Base-by-base conservation (phyloP, 2,329 filamentous ascomycete species). In the Samsoniella hepiali region DNA sequence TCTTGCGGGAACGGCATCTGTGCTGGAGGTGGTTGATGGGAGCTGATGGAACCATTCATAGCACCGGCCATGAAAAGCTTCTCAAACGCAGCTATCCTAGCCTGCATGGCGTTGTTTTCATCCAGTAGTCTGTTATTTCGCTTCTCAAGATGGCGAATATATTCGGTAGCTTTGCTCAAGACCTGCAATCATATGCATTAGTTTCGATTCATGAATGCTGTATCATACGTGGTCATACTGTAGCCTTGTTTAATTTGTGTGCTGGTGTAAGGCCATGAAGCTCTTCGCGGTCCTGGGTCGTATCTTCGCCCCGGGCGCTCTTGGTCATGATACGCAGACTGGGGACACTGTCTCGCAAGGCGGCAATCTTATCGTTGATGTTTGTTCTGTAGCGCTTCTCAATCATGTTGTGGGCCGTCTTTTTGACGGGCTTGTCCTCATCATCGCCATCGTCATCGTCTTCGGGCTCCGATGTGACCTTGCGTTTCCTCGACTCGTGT, bases 191-290 rank as follows among this genome's bases (percentile, higher is more conserved):
- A 17, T 38, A 17, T 50, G 36, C 15, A 58, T 67, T 49, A 67
- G 65, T 15, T 27, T 27, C 17, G 8, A 36, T 32, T 31, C 17
- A 27, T 44, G 50, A 38, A 31, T 60, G 11, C 7, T 58, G 8
- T 45, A 10, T 50, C 15, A 15, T 17, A 44, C 13, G 32, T 40
- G 38, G 34, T 68, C 74, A 71, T 76, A 88, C 92, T 2, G 93
- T 97, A n/a, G 94, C 94, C 76, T 98, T 98, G 80, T 98, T 98
- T 34, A 97, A 81, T 76, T 98, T 98, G 78, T 96, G 93, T 6
- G 93, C 92, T 1, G 93, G 91, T 2, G 92, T 89, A 58, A 95
- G 79, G 58, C 92, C 92, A 17, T 90, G 82, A 38, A 78, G 71
- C 64, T 95, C 91, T 68, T 96, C 91, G 42, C 89, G 86, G 68